These are phyloP conservation scores for Austroboletus rostrupii DNA, from an alignment of 1,284 basidiomycete genomes.

Conservation along the genomic window DNA sequence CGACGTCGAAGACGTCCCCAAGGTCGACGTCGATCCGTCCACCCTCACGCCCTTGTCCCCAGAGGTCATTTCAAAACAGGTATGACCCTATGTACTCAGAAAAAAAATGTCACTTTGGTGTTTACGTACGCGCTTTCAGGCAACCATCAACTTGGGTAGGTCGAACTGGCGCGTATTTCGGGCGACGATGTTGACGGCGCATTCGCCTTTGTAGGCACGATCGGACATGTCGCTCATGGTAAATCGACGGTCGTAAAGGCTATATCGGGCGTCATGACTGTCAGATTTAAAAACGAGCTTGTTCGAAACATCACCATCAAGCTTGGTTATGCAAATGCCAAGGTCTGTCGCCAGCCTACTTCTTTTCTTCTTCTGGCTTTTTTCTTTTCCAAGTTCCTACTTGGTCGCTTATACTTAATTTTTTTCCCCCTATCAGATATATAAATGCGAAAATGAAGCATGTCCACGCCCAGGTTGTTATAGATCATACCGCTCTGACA, in stretches of 20 bases:
- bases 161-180: neutral
- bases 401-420: conserved; percentile 13
- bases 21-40: conserved; percentile 71
- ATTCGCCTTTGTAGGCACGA: conserved; percentile 61
- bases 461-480: conserved; percentile 95
- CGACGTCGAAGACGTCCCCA: conserved; percentile 48
- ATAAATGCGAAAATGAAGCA: conserved; percentile 92
- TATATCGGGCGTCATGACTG: conserved; percentile 98
- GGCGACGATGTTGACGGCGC: conserved; percentile 11
- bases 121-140: conserved; percentile 39
- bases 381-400: no score
- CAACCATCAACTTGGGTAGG: conserved; percentile 82
- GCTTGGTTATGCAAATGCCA: conserved; percentile 97
- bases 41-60: conserved; percentile 89
- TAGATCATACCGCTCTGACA: conserved; percentile 89
- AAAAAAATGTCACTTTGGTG: neutral
- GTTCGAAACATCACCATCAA: conserved; percentile 99
- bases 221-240: conserved; percentile 97
- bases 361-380: neutral
- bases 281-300: conserved; percentile 98
- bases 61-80: conserved; percentile 97
- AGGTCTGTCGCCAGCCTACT: conserved; percentile 51
- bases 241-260: conserved; percentile 99
- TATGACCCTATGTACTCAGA: conserved; percentile 36
- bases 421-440: conserved; percentile 62